These are phyloP conservation scores for Meyerozyma smithsonii DNA, from an alignment of 1,139 yeast species.

Conservation along the genomic window DNA sequence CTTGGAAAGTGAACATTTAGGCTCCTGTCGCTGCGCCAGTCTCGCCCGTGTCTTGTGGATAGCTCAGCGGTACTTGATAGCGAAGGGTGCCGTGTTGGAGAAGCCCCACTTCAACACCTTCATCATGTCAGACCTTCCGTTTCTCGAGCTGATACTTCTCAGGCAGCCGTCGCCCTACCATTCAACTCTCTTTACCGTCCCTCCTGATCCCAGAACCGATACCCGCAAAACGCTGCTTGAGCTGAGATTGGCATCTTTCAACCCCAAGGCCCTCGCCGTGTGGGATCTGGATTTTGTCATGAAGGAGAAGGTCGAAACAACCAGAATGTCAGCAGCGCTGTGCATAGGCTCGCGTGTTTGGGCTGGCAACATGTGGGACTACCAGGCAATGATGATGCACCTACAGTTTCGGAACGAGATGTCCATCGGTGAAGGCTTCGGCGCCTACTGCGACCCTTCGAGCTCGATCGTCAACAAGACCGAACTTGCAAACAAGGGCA, in stretches of 20 bases:
- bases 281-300: conserved; percentile 74
- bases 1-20: conserved; percentile 32
- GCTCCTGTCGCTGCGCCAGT: conserved; percentile 31
- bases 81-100: conserved; percentile 6
- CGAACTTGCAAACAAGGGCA: conserved; percentile 8
- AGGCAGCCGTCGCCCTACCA: background rate
- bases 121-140: conserved; percentile 8
- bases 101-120: conserved; percentile 16
- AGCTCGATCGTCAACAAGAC: conserved; percentile 44
- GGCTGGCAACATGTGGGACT: conserved; percentile 71
- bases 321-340: conserved; percentile 80
- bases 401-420: conserved; percentile 9
- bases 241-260: conserved; percentile 8
- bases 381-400: conserved; percentile 31
- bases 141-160: background rate
- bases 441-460: conserved; percentile 46
- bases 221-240: conserved; percentile 1
- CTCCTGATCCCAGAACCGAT: conserved; percentile 5
- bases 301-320: conserved; percentile 76
- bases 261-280: conserved; percentile 24
- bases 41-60: conserved; percentile 48
- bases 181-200: conserved; percentile 3
- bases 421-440: conserved; percentile 10
- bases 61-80: conserved; percentile 44
- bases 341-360: conserved; percentile 54